Base-by-base conservation (phyloP, 1,284 basidiomycete species). In the Inonotus obliquus region DNA sequence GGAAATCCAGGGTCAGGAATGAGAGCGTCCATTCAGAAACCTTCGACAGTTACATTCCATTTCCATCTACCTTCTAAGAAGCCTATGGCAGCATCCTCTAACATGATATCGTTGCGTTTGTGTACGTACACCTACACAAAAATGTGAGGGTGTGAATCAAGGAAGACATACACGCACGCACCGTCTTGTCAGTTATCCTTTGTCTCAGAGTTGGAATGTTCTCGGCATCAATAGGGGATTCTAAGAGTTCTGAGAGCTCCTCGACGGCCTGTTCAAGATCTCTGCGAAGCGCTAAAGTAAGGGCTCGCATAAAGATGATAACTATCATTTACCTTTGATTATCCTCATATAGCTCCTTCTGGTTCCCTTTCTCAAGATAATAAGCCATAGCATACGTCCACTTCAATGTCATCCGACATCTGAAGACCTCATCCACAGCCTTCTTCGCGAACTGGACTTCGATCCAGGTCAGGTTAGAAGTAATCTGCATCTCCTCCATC, bases 381-480 rank as follows among this genome's bases (percentile, higher is more conserved):
- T 95, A 99, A 13, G 96, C 96, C 96, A 99, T 98, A n/a, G 93
- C 92, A 71, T 99, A 99, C 17, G 96, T 98, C 96, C 97, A 99
- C 76, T 98, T 98, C 65, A 99, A 84, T 48, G 96, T 98, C 80
- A 89, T 94, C 38, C 96, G 87, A 71, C 96, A 98, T 72, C 89
- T 90, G 66, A 89, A 85, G 10, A 93, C 87, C 68, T 90, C 89
- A 70, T 98, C 95, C 1, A 98, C 94, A 0, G 96, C 96, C 75
- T 96, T 96, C 77, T 94, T 94, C 79, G 98, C 94, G 76, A 99
- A 99, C 75, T 98, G 96, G 38, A 96, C 96, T 76, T 99, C 96
- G 68, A 98, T 98, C 96, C 96, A 99, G 2, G 94, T 95, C 41
- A 99, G 77, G 60, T 88, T 83, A 1, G 93, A 93, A 7, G 87